A percentile compares a stretch with the other conserved stretches of the same genome.
These are phyloP conservation scores for Podospora conica DNA, from an alignment of 495 filamentous ascomycete species.

Conservation along the genomic window DNA sequence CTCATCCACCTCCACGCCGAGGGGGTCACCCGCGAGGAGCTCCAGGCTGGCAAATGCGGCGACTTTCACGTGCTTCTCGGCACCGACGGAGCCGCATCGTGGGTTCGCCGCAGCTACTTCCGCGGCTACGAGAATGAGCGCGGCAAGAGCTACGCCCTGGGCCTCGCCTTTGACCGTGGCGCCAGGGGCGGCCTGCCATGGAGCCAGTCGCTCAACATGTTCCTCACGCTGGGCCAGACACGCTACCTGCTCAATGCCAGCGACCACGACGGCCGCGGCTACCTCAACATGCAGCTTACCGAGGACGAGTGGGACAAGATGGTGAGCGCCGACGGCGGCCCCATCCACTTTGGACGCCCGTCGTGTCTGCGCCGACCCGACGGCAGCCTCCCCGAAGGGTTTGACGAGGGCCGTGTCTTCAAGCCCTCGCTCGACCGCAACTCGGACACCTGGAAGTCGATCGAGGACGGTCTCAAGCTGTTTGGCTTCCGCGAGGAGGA, in stretches of 20 bases:
- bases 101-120: constrained; percentile 31
- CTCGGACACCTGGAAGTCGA: constrained; percentile 30
- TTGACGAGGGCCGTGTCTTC: constrained; percentile 28
- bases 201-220: constrained; percentile 37
- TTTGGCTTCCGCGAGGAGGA: constrained; percentile 37
- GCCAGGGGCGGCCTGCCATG: constrained; percentile 28
- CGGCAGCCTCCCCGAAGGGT: constrained; percentile 29
- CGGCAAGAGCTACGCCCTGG: constrained; percentile 32
- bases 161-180: constrained; percentile 33
- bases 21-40: constrained; percentile 27
- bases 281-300: constrained; percentile 38
- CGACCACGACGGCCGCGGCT: constrained; percentile 32
- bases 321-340: constrained; percentile 29
- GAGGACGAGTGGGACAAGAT: constrained; percentile 38
- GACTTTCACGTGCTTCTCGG: constrained; percentile 37
- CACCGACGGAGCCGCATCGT: constrained; percentile 33
- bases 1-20: constrained; percentile 32
- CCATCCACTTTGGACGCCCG: constrained; percentile 33
- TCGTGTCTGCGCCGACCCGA: constrained; percentile 25
- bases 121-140: constrained; percentile 37
- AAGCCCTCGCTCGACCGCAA: constrained; percentile 28
- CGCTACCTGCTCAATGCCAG: constrained; percentile 36
- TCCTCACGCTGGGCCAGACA: constrained; percentile 35
- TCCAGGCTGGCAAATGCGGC: constrained; percentile 28
- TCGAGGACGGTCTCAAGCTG: constrained; percentile 35